phyloP scores from a whole-genome alignment of 176 grass and related monocot genomes.

The Pontederia crassipes region DNA sequence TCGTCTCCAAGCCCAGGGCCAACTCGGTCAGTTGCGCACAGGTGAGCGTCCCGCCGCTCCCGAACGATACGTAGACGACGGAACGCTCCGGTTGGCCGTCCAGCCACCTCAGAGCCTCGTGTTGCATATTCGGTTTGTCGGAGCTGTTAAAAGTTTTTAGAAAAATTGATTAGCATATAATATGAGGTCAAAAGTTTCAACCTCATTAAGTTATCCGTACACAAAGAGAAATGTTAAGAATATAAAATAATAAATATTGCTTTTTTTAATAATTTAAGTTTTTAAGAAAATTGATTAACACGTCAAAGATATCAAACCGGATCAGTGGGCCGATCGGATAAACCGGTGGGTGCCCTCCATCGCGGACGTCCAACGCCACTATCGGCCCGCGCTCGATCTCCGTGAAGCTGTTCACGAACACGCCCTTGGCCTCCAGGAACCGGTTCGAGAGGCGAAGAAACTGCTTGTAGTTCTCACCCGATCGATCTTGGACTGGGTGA shows the following conservation, averaged over 20 bases:
- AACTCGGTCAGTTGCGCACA: constrained; percentile 30
- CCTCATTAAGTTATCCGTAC: too few relatives aligned
- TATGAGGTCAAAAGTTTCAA: too few relatives aligned
- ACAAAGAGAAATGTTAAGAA: too few relatives aligned
- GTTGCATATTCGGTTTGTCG: too few relatives aligned
- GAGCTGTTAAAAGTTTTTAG: too few relatives aligned
- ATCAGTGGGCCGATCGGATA: neutral
- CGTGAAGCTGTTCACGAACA: constrained; percentile 26
- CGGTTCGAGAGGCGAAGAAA: constrained; percentile 6
- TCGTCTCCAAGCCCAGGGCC: constrained; percentile 38
- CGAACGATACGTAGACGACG: constrained; percentile 56
- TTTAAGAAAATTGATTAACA: too few relatives aligned
- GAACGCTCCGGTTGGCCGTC: constrained; percentile 28
- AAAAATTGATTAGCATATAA: too few relatives aligned
- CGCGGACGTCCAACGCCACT: neutral
- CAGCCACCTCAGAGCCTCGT: constrained; percentile 34
- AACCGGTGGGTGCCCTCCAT: constrained; percentile 9
- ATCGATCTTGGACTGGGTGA: constrained; percentile 16
- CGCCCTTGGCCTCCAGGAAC: constrained; percentile 8
- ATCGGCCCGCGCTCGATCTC: constrained; percentile 12
- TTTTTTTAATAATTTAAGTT: too few relatives aligned
- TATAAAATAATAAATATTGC: too few relatives aligned
- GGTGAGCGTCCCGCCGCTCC: constrained; percentile 36
- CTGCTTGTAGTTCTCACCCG: constrained; percentile 3
- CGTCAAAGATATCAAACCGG: too few relatives aligned